phyloP scores from a whole-genome alignment of 495 filamentous ascomycete genomes.

The Lasiosphaeria hispida region DNA sequence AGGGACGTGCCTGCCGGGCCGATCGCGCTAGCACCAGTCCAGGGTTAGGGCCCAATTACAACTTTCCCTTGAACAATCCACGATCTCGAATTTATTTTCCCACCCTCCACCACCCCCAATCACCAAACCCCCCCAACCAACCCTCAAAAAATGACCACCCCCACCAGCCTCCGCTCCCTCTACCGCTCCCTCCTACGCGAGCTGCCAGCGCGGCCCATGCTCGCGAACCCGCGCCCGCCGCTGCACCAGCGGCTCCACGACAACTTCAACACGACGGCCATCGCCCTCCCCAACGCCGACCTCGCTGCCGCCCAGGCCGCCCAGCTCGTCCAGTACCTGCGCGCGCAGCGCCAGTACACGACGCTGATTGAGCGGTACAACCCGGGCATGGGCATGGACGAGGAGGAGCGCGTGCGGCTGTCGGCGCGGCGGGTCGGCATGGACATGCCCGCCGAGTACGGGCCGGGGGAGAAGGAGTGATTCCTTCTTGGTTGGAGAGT shows the following conservation, averaged over 20 bases:
- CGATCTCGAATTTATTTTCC: neutral
- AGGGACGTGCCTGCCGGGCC: no score
- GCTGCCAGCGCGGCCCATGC: conserved; percentile 68
- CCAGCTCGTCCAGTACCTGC: conserved; percentile 75
- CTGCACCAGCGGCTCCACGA: conserved; percentile 60
- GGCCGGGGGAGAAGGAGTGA: conserved; percentile 14
- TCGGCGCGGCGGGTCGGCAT: conserved; percentile 86
- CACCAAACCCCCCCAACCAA: neutral
- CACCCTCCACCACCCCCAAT: neutral
- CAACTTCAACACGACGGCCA: conserved; percentile 33
- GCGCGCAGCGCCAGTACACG: conserved; percentile 77
- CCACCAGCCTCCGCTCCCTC: conserved; percentile 63
- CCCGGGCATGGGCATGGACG: conserved; percentile 77
- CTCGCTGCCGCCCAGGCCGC: conserved; percentile 57
- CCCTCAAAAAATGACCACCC: conserved; percentile 16
- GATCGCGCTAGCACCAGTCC: no score
- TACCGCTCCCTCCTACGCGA: conserved; percentile 92
- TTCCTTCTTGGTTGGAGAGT: no score
- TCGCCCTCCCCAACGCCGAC: neutral
- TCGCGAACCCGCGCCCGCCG: conserved; percentile 51
- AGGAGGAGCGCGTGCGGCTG: conserved; percentile 80
- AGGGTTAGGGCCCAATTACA: no score
- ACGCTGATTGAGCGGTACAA: conserved; percentile 88
- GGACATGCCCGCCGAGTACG: conserved; percentile 67
- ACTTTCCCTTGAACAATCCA: no score